Base-by-base conservation (phyloP, 176 grass and related monocot genomes). In the Carex scoparia region DNA sequence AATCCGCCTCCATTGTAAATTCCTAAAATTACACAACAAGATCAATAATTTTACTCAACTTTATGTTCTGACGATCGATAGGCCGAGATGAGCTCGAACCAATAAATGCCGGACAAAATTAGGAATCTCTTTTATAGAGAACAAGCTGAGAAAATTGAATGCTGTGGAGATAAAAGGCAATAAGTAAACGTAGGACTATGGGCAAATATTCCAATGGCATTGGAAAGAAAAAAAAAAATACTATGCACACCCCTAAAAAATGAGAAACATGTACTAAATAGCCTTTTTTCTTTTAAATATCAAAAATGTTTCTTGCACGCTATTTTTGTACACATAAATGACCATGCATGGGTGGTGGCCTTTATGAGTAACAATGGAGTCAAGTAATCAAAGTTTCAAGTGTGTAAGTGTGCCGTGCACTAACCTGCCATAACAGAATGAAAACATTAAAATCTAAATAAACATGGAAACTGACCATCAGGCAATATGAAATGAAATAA, bases 1-100 rank as follows among this genome's bases (percentile, higher is more conserved):
- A 89, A 88, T 95, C 95, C 6, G 89, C 69, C 89, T 94, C 92
- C 95, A 98, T 98, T 53, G 57, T 62, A 83, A 75, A 88, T 82
- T 91, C 89, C 93, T 94, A 87, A 88, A 92, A 92, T 94, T 85
- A 59, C 91, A 87, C 15, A 65, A 67, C 1, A 9, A 82, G 85
- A 70, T 89, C 72, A 92, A 78, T 76, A 86, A 67, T 74, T 40
- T 86, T 89, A 79, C 84, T 82, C 84, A 68, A 81, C 83, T 69
- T 61, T 85, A 88, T 87, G 84, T 92, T 89, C 82, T 67, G 86
- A 84, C 70, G 88, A 90, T 86, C 75, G 53, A 66, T 63, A 82
- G 54, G 79, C 87, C 89, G 86, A 93, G 84, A 86, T 82, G 23
- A 46, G 27, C 31, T 31, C 31, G 15, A 65, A 19, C 38, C 14